Conservation (phyloP, 2,329 filamentous ascomycete genomes). For the Uncinocarpus reesii region DNA sequence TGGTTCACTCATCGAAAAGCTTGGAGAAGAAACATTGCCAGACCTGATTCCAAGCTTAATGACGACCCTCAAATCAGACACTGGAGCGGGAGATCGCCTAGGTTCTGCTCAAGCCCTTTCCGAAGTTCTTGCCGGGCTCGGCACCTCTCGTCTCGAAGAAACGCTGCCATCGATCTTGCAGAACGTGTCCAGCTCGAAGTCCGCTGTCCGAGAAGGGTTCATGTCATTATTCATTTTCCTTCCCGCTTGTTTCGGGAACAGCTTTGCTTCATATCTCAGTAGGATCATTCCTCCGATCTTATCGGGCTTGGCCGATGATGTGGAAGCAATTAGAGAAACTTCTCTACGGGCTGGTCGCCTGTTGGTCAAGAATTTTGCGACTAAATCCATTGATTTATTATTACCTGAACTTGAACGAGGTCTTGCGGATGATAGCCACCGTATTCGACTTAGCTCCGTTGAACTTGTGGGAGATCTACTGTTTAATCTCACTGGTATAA, state of each 20-base stretch:
- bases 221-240: slow-evolving; percentile 99
- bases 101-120: slow-evolving; percentile 93
- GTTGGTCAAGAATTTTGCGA: slow-evolving; percentile 96
- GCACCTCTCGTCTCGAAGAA: slow-evolving; percentile 85
- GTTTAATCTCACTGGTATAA: slow-evolving; percentile 95
- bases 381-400: slow-evolving; percentile 84
- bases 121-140: slow-evolving; percentile 89
- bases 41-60: slow-evolving; percentile 96
- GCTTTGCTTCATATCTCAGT: slow-evolving; percentile 89
- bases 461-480: slow-evolving; percentile 92
- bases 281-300: slow-evolving; percentile 94
- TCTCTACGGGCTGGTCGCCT: slow-evolving; percentile 85
- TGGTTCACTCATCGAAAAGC: slow-evolving; percentile 93
- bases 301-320: slow-evolving; percentile 84
- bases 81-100: slow-evolving; percentile 86
- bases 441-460: slow-evolving; percentile 95
- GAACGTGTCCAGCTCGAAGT: slow-evolving; percentile 83
- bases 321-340: slow-evolving; percentile 96
- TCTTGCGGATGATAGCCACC: slow-evolving; percentile 92
- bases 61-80: slow-evolving; percentile 94
- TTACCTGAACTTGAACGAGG: slow-evolving; percentile 92
- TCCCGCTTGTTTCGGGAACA: slow-evolving; percentile 97
- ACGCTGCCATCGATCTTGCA: slow-evolving; percentile 92
- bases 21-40: slow-evolving; percentile 90
- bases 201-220: slow-evolving; percentile 90